Base-by-base conservation (phyloP, 2,329 filamentous ascomycete species). In the Volutella citrinella region DNA sequence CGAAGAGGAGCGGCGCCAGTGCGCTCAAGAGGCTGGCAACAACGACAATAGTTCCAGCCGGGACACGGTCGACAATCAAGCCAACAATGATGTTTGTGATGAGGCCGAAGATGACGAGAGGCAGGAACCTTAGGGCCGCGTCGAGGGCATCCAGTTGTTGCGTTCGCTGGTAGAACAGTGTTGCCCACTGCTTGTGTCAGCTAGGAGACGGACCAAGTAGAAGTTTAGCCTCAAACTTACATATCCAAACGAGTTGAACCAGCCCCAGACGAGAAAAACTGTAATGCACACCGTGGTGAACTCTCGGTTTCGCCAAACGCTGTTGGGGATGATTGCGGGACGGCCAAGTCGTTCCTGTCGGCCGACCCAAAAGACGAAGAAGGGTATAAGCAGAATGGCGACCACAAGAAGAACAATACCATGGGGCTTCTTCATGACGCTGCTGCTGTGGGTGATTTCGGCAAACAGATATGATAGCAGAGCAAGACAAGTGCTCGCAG, bases 271-370 rank as follows among this genome's bases (percentile, higher is more conserved):
- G 5, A 72, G 49, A 12, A 68, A 53, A 1, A 72, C 61, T 7
- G 59, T 64, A 10, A 73, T 34, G 43, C 76, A 80, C 14, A 74
- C 66, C 7, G 59, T 60, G 1, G 69, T 69, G 46, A 79, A 80
- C 9, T 65, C 55, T 0, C 55, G 53, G 22, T 77, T 76, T n/a
- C 56, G 63, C 76, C 76, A 80, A 0, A 80, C 53, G 0, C 65
- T 68, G 46, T 79, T 79, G 0, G 76, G 75, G 18, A 80, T 77
- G 5, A 45, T 29, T 6, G 36, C 39, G 10, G 42, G 42, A 3
- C 32, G 35, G 10, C 32, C 26, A 10, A 33, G 29, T 10, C 34
- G 36, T 14, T 38, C 42, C 25, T 45, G 42, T 5, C 32, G 32
- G 6, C 35, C 35, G 10, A 36, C 30, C 42, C 42, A 45, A 10